Percentiles rank a stretch among this genome's conserved stretches.
These are phyloP conservation scores for Periconia digitata DNA, from an alignment of 2,329 filamentous ascomycete species.

Conservation along the genomic window DNA sequence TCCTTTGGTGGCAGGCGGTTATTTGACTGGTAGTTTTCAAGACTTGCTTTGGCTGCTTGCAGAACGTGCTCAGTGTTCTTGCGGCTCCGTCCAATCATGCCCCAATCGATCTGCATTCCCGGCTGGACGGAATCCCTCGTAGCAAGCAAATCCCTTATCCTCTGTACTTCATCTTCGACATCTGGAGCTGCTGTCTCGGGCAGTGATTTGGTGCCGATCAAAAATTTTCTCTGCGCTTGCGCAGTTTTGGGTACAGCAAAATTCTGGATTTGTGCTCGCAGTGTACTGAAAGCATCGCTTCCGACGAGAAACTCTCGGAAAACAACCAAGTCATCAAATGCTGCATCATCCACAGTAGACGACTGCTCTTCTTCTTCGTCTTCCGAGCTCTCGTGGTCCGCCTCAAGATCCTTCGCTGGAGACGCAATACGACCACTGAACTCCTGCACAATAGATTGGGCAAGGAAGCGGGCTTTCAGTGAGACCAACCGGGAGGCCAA, in stretches of 20 bases:
- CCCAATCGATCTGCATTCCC: no score
- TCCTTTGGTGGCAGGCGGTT: no score
- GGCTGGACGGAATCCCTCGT: no score
- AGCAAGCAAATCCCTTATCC: no score
- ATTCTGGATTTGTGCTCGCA: slow-evolving; percentile 9
- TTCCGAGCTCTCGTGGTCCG: slow-evolving; percentile 8
- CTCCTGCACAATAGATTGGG: slow-evolving; percentile 9
- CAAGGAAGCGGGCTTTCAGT: slow-evolving; percentile 7
- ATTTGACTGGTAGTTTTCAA: no score
- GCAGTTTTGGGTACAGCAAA: slow-evolving; percentile 6
- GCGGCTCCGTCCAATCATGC: no score
- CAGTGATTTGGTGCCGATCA: no score
- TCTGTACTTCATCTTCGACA: no score
- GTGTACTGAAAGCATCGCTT: slow-evolving; percentile 13
- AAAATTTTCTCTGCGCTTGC: background rate
- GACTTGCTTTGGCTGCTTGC: no score
- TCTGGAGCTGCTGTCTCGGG: no score
- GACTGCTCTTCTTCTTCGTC: slow-evolving; percentile 11
- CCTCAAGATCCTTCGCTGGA: background rate
- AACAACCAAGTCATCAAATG: slow-evolving; percentile 11
- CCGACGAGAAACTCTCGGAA: slow-evolving; percentile 16
- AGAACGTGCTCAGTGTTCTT: no score
- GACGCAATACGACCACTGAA: background rate
- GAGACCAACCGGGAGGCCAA: slow-evolving; percentile 9
- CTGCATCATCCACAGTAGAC: slow-evolving; percentile 7